Base-by-base conservation (phyloP, 345 rosid species). In the Geranium brycei region DNA sequence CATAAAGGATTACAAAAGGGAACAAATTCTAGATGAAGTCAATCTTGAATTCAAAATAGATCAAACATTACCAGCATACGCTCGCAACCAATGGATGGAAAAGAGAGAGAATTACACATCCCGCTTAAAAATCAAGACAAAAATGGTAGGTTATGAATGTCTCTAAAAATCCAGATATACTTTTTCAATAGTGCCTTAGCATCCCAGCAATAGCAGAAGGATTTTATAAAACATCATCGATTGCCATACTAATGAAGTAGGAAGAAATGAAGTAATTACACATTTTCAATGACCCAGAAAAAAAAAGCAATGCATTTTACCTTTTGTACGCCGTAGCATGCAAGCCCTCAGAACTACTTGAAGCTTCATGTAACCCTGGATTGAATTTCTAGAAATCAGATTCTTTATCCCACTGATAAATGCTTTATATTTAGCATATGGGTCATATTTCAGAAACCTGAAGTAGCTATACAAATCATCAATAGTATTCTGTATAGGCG, bases 281-380 rank as follows among this genome's bases (percentile, higher is more conserved):
- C 18, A 53, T 59, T 41, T 18, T 4, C 35, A 66, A 62, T 57
- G 16, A 64, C 63, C 17, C 18, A 67, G n/a, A n/a, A 51, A 59
- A 31, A 3, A 60, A 59, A n/a, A 71, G 32, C 69, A 76, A 65
- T 13, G 17, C 13, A 70, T 69, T 35, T 72, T 66, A 92, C 98
- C 95, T 89, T 92, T 92, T 47, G 98, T 87, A 64, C 98, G 98
- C n/a, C 98, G 93, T 69, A 92, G 69, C 98, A 92, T 87, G 77
- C 89, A 72, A 69, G 89, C 92, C 77, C 83, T 86, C 68, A 92
- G 75, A 72, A 92, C 80, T 61, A 85, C 95, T 79, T 89, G 95
- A 73, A 92, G 83, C 84, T 87, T 92, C 83, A 82, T 89, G 89
- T 92, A 92, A 64, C 98, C 98, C 64, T 77, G 68, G 19, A 73